phyloP scores from a whole-genome alignment of 2,329 filamentous ascomycete species.

The Emmonsiellopsis sp. region DNA sequence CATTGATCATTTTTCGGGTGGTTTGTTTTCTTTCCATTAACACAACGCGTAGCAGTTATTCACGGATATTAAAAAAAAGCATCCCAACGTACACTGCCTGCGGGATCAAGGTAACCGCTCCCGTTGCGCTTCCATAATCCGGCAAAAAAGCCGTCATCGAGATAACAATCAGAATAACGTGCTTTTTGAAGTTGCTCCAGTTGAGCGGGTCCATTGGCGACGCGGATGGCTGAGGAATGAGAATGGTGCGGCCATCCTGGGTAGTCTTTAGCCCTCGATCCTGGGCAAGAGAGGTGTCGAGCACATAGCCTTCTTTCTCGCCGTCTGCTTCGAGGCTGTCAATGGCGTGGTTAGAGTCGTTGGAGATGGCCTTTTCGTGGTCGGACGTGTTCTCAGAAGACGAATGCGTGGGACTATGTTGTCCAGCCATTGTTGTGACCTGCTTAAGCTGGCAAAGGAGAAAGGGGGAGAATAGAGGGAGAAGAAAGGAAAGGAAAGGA shows the following conservation, averaged over 20 bases:
- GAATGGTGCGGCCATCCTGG: conserved; percentile 25
- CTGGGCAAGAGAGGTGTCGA: conserved; percentile 19
- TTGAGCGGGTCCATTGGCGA: conserved; percentile 31
- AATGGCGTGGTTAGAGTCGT: not conserved
- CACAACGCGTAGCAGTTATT: not conserved
- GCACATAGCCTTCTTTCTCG: conserved; percentile 21
- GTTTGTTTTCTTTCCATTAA: not conserved
- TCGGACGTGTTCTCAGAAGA: not conserved
- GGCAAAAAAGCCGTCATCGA: conserved; percentile 30
- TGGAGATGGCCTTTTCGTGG: not conserved
- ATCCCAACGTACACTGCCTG: conserved; percentile 23
- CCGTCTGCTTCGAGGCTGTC: not conserved
- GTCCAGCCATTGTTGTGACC: not conserved
- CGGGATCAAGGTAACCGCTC: conserved; percentile 31
- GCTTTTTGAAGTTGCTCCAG: conserved; percentile 26
- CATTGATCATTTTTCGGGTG: not conserved
- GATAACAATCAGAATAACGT: conserved; percentile 30
- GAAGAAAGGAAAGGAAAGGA: not conserved
- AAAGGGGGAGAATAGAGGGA: not conserved
- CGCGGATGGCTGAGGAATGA: conserved; percentile 30
- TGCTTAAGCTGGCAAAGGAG: not conserved
- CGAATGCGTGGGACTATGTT: not conserved
- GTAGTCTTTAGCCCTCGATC: conserved; percentile 21
- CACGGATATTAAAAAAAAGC: not conserved
- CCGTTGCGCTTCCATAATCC: conserved; percentile 36